phyloP scores from a whole-genome alignment of 1,139 yeast species.

The Meyerozyma sp. region DNA sequence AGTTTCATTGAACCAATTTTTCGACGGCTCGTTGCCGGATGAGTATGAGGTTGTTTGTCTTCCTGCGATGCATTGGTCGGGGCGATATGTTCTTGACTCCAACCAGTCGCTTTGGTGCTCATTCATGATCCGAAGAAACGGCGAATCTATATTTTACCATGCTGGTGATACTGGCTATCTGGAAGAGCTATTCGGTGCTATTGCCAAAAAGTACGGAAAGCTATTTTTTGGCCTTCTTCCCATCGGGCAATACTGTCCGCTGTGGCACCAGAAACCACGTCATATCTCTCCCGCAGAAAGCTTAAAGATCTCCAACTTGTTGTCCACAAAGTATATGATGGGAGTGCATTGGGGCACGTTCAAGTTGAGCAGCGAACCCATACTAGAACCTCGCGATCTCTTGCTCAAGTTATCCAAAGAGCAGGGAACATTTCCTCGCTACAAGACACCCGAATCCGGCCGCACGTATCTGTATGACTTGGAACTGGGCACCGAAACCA shows the following conservation, averaged over 20 bases:
- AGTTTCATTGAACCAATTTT: conserved; percentile 34
- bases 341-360: conserved; percentile 98
- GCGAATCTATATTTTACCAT: conserved; percentile 71
- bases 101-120: conserved; percentile 88
- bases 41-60: conserved; percentile 78
- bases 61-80: conserved; percentile 99
- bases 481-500: conserved; percentile 6
- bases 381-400: conserved; percentile 66
- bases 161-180: conserved; percentile 95
- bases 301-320: conserved; percentile 56
- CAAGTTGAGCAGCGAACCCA: conserved; percentile 81
- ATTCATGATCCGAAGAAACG: conserved; percentile 60
- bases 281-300: conserved; percentile 84
- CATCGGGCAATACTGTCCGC: conserved; percentile 92
- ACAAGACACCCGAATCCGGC: conserved; percentile 39
- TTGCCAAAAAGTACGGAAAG: conserved; percentile 60
- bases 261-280: conserved; percentile 90
- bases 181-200: conserved; percentile 58
- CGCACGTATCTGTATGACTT: conserved; percentile 35
- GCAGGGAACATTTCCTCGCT: conserved; percentile 14
- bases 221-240: conserved; percentile 73
- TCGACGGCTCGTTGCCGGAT: conserved; percentile 29
- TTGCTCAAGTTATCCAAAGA: conserved; percentile 20
- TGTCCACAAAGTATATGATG: conserved; percentile 57
- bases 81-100: conserved; percentile 70